Evolutionary conservation across 768 basidiomycete species (phyloP).

Genomic region (Rhizopogon vesiculosus): DNA sequence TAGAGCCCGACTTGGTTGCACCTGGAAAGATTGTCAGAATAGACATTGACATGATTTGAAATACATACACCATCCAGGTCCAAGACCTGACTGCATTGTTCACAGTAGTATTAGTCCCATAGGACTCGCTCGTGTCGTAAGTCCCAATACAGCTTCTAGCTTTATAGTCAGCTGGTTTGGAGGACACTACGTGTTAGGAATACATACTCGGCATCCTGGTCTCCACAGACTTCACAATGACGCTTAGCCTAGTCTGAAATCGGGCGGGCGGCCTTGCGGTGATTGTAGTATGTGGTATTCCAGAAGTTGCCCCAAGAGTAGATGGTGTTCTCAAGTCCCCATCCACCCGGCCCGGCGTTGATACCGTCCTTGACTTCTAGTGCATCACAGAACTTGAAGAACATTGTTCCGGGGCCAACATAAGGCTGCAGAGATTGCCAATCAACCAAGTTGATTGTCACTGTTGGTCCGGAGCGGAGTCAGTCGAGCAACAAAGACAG

Average conservation of each 20-base stretch:
- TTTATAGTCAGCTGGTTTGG: conserved; percentile 28
- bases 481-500: not conserved
- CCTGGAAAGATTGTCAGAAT: conserved; percentile 23
- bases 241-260: not conserved
- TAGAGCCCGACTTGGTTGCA: conserved; percentile 67
- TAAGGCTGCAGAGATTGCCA: conserved; percentile 65
- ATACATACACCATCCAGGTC: conserved; percentile 62
- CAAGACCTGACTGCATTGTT: conserved; percentile 59
- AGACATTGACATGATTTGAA: not conserved
- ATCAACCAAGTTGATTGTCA: conserved; percentile 54
- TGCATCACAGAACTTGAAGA: conserved; percentile 37
- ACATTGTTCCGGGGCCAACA: conserved; percentile 32
- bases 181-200: not conserved
- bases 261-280: conserved; percentile 31
- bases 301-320: conserved; percentile 58
- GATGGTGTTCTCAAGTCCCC: conserved; percentile 60
- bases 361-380: conserved; percentile 34
- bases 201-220: conserved; percentile 41
- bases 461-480: conserved; percentile 11
- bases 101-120: conserved; percentile 51
- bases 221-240: conserved; percentile 45
- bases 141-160: conserved; percentile 37
- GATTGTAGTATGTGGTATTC: conserved; percentile 41
- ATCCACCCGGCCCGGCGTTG: conserved; percentile 43
- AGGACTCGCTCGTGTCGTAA: conserved; percentile 32